phyloP scores from a whole-genome alignment of 139 green algal species.

The Volvox reticuliferus region DNA sequence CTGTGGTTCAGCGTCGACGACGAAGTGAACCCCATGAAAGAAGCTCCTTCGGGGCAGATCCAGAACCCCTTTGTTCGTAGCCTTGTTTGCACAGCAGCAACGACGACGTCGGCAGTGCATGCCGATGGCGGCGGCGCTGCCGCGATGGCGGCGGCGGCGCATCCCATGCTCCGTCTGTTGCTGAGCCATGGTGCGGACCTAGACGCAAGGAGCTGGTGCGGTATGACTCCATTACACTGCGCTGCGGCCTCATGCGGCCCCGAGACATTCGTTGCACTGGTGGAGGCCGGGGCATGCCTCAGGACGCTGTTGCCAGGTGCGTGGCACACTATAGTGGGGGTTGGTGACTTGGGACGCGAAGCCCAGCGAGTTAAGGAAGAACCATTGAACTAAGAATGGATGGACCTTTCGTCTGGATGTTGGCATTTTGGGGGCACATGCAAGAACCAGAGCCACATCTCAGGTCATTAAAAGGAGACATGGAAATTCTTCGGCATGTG shows the following conservation, averaged over 20 bases:
- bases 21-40: background rate
- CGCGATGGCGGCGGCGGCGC: background rate
- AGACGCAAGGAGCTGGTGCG: background rate
- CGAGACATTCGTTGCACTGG: constrained; percentile 7
- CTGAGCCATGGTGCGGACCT: background rate
- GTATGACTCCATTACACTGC: constrained; percentile 4
- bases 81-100: background rate
- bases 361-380: no score
- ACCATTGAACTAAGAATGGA: no score
- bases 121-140: background rate
- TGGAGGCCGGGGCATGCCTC: constrained; percentile 1
- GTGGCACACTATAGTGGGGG: background rate
- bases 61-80: background rate
- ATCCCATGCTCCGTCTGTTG: constrained; percentile 34
- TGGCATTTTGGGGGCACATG: no score
- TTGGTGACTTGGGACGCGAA: no score
- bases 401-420: no score
- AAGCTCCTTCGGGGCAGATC: background rate
- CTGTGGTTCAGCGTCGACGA: background rate
- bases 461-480: no score
- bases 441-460: no score
- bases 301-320: background rate
- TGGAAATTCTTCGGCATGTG: no score
- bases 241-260: constrained; percentile 5
- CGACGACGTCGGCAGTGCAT: no score